Evolutionary conservation across 768 basidiomycete genomes (phyloP), one percentile per base, ranked within the genome.

Genomic region (Lactarius hengduanensis): DNA sequence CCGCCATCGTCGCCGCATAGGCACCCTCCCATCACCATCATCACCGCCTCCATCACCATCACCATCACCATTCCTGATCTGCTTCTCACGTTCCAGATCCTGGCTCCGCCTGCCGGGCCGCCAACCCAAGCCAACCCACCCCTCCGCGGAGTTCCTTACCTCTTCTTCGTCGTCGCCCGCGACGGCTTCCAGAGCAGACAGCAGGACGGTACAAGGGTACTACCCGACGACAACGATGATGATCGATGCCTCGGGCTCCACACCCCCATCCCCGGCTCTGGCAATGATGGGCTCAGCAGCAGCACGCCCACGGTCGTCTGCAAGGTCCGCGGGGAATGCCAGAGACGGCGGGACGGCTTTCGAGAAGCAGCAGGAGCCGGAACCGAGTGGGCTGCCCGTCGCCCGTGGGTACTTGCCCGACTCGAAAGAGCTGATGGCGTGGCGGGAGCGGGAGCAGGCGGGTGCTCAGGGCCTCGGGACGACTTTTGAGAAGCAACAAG

Each of bases 381-480:
- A 57, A 16, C 4, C n/a, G 8, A 53, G 36, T 1, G 61, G 38
- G 53, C 28, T 26, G 47, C 11, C 34, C 11, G 30, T 62, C 61
- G 13, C 54, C 38, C 54, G 11, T 26, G 62, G 54, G 20, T 63
- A 63, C 55, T n/a, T 62, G 28, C 11, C 30, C 18, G 40, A 43
- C 11, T 63, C 62, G 62, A 57, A 63, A 32, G 62, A 30, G 28
- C 22, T 28, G 62, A 34, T 41, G 20, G 40, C 61, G 54, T 32
- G 38, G 11, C 26, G 22, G 40, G 54, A 15, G 62, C 40, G 43
- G 41, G 38, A 40, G n/a, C 34, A n/a, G 57, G 15, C 28, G 10
- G 26, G 11, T 1, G 20, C 13, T 32, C 18, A 15, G 26, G 20
- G n/a, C 4, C 0, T 20, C n/a, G n/a, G 7, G 30, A 3, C 13